Percentiles rank a stretch among this genome's conserved stretches.
These are phyloP conservation scores for Plasmodium gaboni DNA, from an alignment of 169 alveolate genomes.

Conservation along the genomic window DNA sequence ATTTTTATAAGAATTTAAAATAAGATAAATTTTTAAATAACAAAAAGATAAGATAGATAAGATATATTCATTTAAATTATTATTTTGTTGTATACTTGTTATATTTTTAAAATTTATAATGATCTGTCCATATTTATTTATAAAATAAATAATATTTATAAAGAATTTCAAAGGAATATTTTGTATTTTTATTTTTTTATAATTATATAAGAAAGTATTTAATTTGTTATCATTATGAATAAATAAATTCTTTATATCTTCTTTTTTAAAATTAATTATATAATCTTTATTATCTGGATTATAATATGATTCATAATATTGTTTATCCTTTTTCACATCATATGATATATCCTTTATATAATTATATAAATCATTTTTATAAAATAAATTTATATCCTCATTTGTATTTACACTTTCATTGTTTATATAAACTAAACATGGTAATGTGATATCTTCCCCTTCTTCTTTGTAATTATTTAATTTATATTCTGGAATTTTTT, in stretches of 20 bases:
- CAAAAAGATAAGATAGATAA: background rate
- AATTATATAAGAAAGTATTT: slow-evolving; percentile 32
- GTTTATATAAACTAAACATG: background rate
- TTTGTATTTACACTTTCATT: background rate
- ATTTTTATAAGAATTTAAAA: background rate
- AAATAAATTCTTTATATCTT: slow-evolving; percentile 4
- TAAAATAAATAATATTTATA: slow-evolving; percentile 7
- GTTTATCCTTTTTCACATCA: too few species aligned
- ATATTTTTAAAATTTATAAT: background rate
- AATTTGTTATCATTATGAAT: background rate
- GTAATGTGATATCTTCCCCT: background rate
- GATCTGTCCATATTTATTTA: slow-evolving; percentile 7
- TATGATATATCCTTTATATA: too few species aligned
- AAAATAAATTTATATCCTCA: too few species aligned
- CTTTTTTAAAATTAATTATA: background rate
- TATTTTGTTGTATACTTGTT: too few species aligned
- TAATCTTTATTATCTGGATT: background rate
- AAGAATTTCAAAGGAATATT: background rate
- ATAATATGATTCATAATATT: too few species aligned
- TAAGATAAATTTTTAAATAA: background rate
- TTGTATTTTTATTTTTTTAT: slow-evolving; percentile 7
- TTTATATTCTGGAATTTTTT: background rate
- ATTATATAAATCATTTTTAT: too few species aligned
- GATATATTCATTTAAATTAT: background rate
- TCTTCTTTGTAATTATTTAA: background rate